phyloP scores from a whole-genome alignment of 192 early-diverging fungal genomes.

The Coemansia sp. region DNA sequence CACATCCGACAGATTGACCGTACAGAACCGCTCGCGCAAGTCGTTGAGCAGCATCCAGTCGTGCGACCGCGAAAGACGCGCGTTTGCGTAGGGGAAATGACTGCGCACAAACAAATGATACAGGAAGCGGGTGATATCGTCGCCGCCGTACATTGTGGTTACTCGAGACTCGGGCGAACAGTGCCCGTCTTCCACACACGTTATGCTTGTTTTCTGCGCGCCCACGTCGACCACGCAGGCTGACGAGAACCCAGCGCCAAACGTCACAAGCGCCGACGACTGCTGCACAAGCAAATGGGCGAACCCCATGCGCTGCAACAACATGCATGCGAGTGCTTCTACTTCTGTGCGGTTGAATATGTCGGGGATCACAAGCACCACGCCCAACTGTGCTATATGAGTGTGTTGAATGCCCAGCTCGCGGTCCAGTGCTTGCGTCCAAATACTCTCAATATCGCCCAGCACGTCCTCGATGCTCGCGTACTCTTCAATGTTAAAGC shows the following conservation, averaged over 20 bases:
- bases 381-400: slow-evolving; percentile 65
- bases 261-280: slow-evolving; percentile 78
- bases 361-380: slow-evolving; percentile 80
- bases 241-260: slow-evolving; percentile 82
- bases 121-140: slow-evolving; percentile 82
- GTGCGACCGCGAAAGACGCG: slow-evolving; percentile 61
- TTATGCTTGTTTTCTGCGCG: slow-evolving; percentile 81
- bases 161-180: slow-evolving; percentile 70
- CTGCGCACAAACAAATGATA: slow-evolving; percentile 62
- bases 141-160: slow-evolving; percentile 74
- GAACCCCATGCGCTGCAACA: slow-evolving; percentile 78
- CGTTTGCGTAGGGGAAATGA: slow-evolving; percentile 73
- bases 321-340: slow-evolving; percentile 60
- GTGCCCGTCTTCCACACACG: slow-evolving; percentile 84
- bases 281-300: slow-evolving; percentile 74
- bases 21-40: slow-evolving; percentile 82
- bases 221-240: slow-evolving; percentile 92
- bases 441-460: slow-evolving; percentile 78
- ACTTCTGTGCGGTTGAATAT: slow-evolving; percentile 66
- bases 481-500: slow-evolving; percentile 77
- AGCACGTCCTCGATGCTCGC: slow-evolving; percentile 62
- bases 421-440: slow-evolving; percentile 66
- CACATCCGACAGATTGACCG: slow-evolving; percentile 81
- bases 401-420: slow-evolving; percentile 67
- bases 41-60: slow-evolving; percentile 79